phyloP scores from a whole-genome alignment of 805 yeast species.

The Crinitomyces ghanaensis region DNA sequence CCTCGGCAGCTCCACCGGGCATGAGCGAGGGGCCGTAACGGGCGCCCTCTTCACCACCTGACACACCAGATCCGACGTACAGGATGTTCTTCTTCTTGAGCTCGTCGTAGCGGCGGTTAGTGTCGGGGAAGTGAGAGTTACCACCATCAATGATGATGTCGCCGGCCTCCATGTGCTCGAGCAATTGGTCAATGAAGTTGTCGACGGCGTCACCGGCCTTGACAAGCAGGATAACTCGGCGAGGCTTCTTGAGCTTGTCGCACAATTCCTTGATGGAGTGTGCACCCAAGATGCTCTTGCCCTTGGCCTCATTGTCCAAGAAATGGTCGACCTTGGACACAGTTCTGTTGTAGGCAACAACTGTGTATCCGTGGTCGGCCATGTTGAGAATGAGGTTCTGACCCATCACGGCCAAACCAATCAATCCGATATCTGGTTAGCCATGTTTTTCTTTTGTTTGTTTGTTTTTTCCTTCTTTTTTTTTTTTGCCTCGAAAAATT shows the following conservation, averaged over 20 bases:
- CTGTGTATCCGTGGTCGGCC: constrained; percentile 98
- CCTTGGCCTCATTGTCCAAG: constrained; percentile 91
- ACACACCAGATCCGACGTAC: constrained; percentile 98
- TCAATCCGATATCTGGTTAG: constrained; percentile 91
- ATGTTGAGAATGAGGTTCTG: constrained; percentile 88
- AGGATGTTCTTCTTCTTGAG: constrained; percentile 75
- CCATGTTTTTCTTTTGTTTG: too few relatives aligned
- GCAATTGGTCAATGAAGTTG: constrained; percentile 72
- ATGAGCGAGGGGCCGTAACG: constrained; percentile 97
- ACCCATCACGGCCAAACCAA: constrained; percentile 99
- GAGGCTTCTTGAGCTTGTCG: constrained; percentile 88
- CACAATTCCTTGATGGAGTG: constrained; percentile 81
- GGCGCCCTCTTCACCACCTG: constrained; percentile 99
- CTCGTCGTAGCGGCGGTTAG: constrained; percentile 92
- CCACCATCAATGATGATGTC: constrained; percentile 99
- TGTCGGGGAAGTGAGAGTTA: constrained; percentile 98
- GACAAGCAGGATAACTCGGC: constrained; percentile 87
- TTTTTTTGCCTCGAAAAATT: too few relatives aligned
- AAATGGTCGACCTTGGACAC: constrained; percentile 91
- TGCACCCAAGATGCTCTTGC: constrained; percentile 88
- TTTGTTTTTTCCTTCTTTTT: too few relatives aligned
- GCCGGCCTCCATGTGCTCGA: constrained; percentile 88
- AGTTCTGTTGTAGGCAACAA: constrained; percentile 98
- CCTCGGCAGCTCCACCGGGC: constrained; percentile 98
- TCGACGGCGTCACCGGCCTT: constrained; percentile 97